A percentile compares a stretch with the other conserved stretches of the same genome.
Evolutionary conservation across 352 stramenopile species (phyloP).

Genomic region (Poterioochromonas sp.): DNA sequence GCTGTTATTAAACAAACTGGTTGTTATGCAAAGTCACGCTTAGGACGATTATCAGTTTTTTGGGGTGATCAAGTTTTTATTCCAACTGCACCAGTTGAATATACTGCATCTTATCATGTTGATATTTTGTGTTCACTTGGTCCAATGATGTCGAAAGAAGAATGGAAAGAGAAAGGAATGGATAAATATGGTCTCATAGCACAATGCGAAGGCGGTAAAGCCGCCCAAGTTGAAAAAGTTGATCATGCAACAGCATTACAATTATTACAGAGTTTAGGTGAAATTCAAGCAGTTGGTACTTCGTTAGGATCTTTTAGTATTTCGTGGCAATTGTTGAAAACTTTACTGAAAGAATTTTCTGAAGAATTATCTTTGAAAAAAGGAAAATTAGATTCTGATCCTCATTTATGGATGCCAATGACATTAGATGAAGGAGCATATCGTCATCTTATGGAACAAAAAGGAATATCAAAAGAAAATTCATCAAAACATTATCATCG

Average conservation of each 20-base stretch:
- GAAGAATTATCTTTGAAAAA: constrained; percentile 73
- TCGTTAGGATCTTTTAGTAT: constrained; percentile 88
- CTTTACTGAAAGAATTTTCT: constrained; percentile 81
- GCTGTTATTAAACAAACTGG: constrained; percentile 94
- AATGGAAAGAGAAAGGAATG: constrained; percentile 87
- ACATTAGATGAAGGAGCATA: constrained; percentile 83
- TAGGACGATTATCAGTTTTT: constrained; percentile 88
- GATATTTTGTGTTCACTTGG: constrained; percentile 91
- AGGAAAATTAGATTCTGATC: constrained; percentile 91
- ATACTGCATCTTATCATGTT: constrained; percentile 85
- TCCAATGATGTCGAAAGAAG: constrained; percentile 76
- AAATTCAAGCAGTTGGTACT: constrained; percentile 86
- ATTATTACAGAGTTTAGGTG: constrained; percentile 78
- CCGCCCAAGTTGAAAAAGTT: constrained; percentile 92
- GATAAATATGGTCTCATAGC: constrained; percentile 97
- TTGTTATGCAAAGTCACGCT: constrained; percentile 85
- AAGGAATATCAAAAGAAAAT: background rate
- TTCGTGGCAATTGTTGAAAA: constrained; percentile 65
- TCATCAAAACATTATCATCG: constrained; percentile 45
- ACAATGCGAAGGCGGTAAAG: constrained; percentile 78
- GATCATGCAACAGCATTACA: constrained; percentile 84
- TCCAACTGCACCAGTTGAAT: constrained; percentile 77
- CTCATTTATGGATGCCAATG: constrained; percentile 96
- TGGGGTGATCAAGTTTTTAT: constrained; percentile 98
- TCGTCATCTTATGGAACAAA: constrained; percentile 35